These are phyloP conservation scores for Apostasia shenzhenica DNA, from an alignment of 106 monocot genomes.

Conservation along the genomic window DNA sequence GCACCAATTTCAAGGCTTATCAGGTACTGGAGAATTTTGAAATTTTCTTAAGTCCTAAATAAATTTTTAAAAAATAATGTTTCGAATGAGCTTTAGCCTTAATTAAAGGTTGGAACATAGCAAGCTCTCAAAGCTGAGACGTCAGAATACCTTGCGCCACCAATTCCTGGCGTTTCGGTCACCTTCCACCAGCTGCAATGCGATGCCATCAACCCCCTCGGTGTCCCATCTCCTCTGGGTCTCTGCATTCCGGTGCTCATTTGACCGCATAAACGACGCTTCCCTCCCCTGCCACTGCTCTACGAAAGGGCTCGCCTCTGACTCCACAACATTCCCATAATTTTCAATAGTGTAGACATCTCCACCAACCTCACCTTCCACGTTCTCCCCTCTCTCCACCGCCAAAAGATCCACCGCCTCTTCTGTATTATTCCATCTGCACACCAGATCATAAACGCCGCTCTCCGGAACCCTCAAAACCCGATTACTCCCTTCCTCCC, in stretches of 20 bases:
- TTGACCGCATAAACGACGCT: slow-evolving; percentile 56
- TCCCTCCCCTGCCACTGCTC: slow-evolving; percentile 76
- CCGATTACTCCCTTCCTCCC: slow-evolving; percentile 83
- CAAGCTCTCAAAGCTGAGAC: not conserved
- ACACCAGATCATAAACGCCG: slow-evolving; percentile 54
- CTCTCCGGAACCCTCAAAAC: slow-evolving; percentile 37
- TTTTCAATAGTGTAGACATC: slow-evolving; percentile 2
- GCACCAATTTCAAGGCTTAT: no score
- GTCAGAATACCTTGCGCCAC: slow-evolving; percentile 67
- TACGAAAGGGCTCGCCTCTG: slow-evolving; percentile 39
- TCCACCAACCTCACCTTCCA: slow-evolving; percentile 3
- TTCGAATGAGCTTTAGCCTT: not conserved
- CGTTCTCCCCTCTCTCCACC: slow-evolving; percentile 5
- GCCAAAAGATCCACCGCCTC: slow-evolving; percentile 37
- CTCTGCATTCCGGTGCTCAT: slow-evolving; percentile 53
- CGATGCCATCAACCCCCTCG: slow-evolving; percentile 52
- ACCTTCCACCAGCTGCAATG: slow-evolving; percentile 62
- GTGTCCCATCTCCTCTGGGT: slow-evolving; percentile 54
- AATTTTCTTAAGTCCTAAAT: no score
- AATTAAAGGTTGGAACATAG: not conserved
- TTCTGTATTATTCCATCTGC: slow-evolving; percentile 56
- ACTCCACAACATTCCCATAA: slow-evolving; percentile 7
- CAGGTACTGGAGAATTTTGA: no score
- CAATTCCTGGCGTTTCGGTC: slow-evolving; percentile 69
- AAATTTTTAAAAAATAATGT: not conserved